Percentiles rank a stretch among this genome's conserved stretches.
These are phyloP conservation scores for Ogataea minuta DNA, from an alignment of 805 yeast genomes.

Conservation along the genomic window DNA sequence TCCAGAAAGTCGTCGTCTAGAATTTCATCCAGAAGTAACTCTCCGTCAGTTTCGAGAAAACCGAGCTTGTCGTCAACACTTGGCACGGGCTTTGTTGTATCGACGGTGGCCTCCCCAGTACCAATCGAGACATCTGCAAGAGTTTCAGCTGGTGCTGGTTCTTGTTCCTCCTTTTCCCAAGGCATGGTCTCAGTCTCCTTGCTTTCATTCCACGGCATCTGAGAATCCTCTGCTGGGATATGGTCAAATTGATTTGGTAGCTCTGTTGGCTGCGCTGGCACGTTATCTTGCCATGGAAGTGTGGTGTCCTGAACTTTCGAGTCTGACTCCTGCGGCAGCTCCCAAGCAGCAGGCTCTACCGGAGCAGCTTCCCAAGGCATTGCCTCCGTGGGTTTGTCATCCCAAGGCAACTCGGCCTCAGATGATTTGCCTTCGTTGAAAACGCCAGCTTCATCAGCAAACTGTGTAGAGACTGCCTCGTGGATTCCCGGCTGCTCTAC, in stretches of 20 bases:
- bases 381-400: background rate
- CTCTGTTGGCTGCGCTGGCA: background rate
- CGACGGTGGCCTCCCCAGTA: background rate
- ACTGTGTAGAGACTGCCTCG: background rate
- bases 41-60: slow-evolving; percentile 45
- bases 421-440: background rate
- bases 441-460: background rate
- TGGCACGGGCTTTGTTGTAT: slow-evolving; percentile 1
- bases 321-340: background rate
- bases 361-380: slow-evolving; percentile 8
- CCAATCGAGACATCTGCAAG: background rate
- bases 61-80: slow-evolving; percentile 38
- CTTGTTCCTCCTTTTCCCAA: too few species aligned
- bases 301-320: background rate
- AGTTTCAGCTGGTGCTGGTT: background rate
- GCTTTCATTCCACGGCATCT: too few species aligned
- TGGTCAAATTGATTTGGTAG: slow-evolving; percentile 8
- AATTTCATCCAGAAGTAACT: slow-evolving; percentile 35
- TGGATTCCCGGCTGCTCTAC: background rate
- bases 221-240: background rate
- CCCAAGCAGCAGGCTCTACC: slow-evolving; percentile 7
- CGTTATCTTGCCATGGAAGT: slow-evolving; percentile 2
- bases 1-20: slow-evolving; percentile 40
- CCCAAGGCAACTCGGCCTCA: slow-evolving; percentile 21
- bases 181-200: too few species aligned